Percentiles rank a stretch among this genome's conserved stretches.
phyloP scores from a whole-genome alignment of 148 eudicot genomes.

The Camellia japonica region DNA sequence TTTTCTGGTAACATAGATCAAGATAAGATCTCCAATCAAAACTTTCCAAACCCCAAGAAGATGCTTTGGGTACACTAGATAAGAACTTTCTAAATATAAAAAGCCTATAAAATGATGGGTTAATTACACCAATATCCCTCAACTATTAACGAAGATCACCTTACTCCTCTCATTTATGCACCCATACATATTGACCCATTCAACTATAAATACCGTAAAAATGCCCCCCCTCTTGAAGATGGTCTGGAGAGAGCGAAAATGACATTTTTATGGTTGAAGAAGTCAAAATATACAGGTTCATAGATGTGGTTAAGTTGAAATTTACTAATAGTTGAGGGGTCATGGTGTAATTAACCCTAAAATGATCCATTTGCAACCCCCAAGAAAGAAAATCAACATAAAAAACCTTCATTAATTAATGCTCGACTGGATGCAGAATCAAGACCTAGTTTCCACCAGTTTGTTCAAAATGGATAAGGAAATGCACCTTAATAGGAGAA shows the following conservation, averaged over 20 bases:
- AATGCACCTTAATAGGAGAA: slow-evolving; percentile 80
- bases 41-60: not conserved
- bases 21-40: not conserved
- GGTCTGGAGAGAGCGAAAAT: too few species aligned
- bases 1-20: too few species aligned
- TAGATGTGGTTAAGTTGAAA: too few species aligned
- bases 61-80: not conserved
- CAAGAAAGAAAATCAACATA: not conserved
- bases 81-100: not conserved
- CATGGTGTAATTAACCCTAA: too few species aligned
- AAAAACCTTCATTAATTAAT: not conserved
- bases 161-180: too few species aligned
- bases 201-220: too few species aligned
- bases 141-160: too few species aligned
- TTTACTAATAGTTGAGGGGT: not conserved
- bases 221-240: too few species aligned
- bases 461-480: slow-evolving; percentile 6
- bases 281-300: too few species aligned
- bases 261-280: too few species aligned
- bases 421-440: not conserved
- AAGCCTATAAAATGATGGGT: not conserved
- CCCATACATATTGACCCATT: too few species aligned
- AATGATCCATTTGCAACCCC: not conserved
- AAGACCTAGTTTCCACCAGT: slow-evolving; percentile 6
- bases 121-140: too few species aligned